Evolutionary conservation across 2,329 filamentous ascomycete species (phyloP), one percentile per base, ranked within the genome.

Genomic region (Phaeomoniella chlamydospora): DNA sequence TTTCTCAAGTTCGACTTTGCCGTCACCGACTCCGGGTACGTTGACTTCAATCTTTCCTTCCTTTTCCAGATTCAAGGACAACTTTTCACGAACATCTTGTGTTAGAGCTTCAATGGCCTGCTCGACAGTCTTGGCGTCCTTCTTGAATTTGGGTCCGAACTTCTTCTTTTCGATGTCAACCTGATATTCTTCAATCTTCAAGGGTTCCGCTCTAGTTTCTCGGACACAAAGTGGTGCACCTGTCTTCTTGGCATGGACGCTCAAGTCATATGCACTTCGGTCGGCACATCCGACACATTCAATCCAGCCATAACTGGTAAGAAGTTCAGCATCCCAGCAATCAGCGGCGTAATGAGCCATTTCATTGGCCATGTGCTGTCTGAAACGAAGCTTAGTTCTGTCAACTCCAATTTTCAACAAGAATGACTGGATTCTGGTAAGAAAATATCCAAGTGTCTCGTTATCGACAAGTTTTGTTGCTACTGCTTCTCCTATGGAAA

Each of bases 271-370:
- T 14, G 90, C 90, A 55, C 83, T 93, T 50, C 90, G 77, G 57
- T 94, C 88, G 41, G 90, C 90, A 58, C 90, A 96, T 43, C 90
- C 90, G 51, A 96, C 88, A 57, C 88, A 96, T 67, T 98, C 90
- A 43, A 96, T 83, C 90, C 90, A 98, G 56, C 90, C 90, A 51
- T 87, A 87, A 42, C 81, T 87, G 39, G 84, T 96, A 43, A 81
- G 68, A 37, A 98, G 67, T 59, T 98, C 90, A 11, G 86, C 88
- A 59, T 98, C 90, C 90, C 90, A 96, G 65, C 90, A 98, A 65
- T 98, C 90, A 38, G 78, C 73, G 33, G 90, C 90, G 56, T 98
- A 98, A 62, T 98, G 90, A 12, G 90, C 79, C 79, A 83, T 83
- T 55, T 84, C 79, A 49, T 83, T 83, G 35, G 72, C 72, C 87